phyloP scores from a whole-genome alignment of 2,329 filamentous ascomycete species.

The Nothophaeocryptopus gaeumannii region DNA sequence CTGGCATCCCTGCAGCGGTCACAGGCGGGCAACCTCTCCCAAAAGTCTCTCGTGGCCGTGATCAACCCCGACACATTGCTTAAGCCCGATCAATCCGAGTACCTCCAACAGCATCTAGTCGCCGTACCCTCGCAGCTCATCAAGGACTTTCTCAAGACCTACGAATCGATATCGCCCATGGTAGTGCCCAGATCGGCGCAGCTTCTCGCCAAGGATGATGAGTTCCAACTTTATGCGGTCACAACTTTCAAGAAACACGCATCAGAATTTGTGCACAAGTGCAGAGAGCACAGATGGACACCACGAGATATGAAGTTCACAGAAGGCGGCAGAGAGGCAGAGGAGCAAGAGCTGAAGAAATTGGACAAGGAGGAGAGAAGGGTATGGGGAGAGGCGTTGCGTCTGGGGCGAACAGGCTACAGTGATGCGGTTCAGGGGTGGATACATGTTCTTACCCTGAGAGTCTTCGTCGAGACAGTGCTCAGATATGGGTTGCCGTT shows the following conservation, averaged over 20 bases:
- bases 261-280: slow-evolving; percentile 85
- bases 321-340: slow-evolving; percentile 84
- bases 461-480: slow-evolving; percentile 98
- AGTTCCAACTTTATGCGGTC: slow-evolving; percentile 84
- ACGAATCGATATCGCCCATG: slow-evolving; percentile 86
- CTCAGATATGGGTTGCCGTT: slow-evolving; percentile 88
- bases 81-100: slow-evolving; percentile 81
- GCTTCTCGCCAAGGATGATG: slow-evolving; percentile 79
- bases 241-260: slow-evolving; percentile 92
- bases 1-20: slow-evolving; percentile 78
- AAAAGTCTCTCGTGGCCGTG: slow-evolving; percentile 86
- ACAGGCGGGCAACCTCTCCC: slow-evolving; percentile 90
- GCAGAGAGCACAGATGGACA: slow-evolving; percentile 88
- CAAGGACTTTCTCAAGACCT: slow-evolving; percentile 85
- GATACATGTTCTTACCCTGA: slow-evolving; percentile 84
- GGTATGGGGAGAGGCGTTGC: slow-evolving; percentile 86
- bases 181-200: slow-evolving; percentile 86
- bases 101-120: slow-evolving; percentile 91
- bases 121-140: slow-evolving; percentile 76
- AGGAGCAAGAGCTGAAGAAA: slow-evolving; percentile 79
- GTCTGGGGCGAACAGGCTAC: slow-evolving; percentile 86
- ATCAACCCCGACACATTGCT: slow-evolving; percentile 72
- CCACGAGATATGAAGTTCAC: slow-evolving; percentile 92
- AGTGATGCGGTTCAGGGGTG: slow-evolving; percentile 95
- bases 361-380: slow-evolving; percentile 83